Base-by-base conservation (phyloP, 768 basidiomycete species). In the Boletus vinaceobasis region DNA sequence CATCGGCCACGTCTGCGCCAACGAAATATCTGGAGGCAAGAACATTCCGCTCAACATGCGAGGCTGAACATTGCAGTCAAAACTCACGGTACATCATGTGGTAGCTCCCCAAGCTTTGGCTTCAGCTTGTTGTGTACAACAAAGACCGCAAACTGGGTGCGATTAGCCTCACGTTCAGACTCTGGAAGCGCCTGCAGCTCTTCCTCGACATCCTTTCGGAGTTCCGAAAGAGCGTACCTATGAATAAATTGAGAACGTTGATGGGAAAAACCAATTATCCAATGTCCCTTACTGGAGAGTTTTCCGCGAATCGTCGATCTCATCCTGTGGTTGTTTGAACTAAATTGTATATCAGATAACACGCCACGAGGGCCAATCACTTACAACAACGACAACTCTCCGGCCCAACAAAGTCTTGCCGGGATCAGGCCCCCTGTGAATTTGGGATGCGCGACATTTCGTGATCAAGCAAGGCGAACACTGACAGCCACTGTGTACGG, bases 121-220 rank as follows among this genome's bases (percentile, higher is more conserved):
- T 98, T 98, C 57, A 85, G 77, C 75, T 98, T 98, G 77, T 94
- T 92, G 73, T 94, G 90, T 26, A 95, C 91, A 44, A 98, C 96
- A 65, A 98, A 99, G 59, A 98, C 77, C 1, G 83, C 95, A 56
- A 99, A 93, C 68, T 88, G 77, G 27, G 96, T 94, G 56, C 82
- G 80, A 19, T 85, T 73, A 1, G 80, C 80, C n/a, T 87, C 83
- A 48, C 87, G 86, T 60, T 94, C 86, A 17, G 80, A 71, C 69
- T 90, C 88, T 5, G 89, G 86, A 53, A 84, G 79, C 11, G 70
- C 68, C 29, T 81, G 71, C 14, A 90, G 73, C 60, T 88, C 89
- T 43, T 70, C 69, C 62, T 90, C 89, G 48, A 97, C 88, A 66
- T 99, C 97, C 70, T 87, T 89, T 67, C 86, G 79, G 29, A 99